Evolutionary conservation across 495 filamentous ascomycete species (phyloP), one percentile per base, ranked within the genome.

Genomic region (Hypoxylon lenormandii): DNA sequence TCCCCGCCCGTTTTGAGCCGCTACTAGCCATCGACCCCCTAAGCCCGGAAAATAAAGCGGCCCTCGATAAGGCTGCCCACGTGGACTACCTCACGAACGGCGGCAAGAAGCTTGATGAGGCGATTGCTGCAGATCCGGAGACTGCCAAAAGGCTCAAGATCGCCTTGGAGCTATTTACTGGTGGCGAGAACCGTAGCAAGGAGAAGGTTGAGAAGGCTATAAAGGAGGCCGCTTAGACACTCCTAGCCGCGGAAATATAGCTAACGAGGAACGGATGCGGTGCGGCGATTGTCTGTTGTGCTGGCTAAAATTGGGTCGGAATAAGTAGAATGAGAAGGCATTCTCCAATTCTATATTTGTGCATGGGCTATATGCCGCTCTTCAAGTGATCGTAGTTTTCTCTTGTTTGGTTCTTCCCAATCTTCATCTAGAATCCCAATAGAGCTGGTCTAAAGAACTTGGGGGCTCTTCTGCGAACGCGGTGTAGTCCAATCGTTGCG

Each of bases 21-120:
- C 48, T 76, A 11, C 16, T 64, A 7, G 62, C 60, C 38, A 67
- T 55, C 54, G 74, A 76, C 36, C 72, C 72, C 3, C 61, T 76
- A 10, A 50, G 51, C 51, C 57, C 13, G 40, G 55, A 36, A 37
- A 72, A 38, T 56, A 50, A 58, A 66, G 73, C 50, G 65, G 66
- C 42, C 18, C 51, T 55, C 51, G 22, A 26, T 8, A n/a, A 63
- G 52, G 69, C 59, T 69, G 64, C 72, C 69, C 5, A 73, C 10
- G 61, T 73, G 1, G 72, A 76, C 49, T 75, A 76, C 55, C 72
- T 76, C 26, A 72, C 72, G 21, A 50, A 76, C 42, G 50, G 61
- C n/a, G 74, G 74, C 5, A 70, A 66, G 15, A 70, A 60, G 48
- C 72, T 76, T 10, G 66, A 70, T 12, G 64, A 67, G 55, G 72